A percentile compares a stretch with the other conserved stretches of the same genome.
Evolutionary conservation across 2,329 filamentous ascomycete genomes (phyloP).

Genomic region (Ascocoryne sarcoides): DNA sequence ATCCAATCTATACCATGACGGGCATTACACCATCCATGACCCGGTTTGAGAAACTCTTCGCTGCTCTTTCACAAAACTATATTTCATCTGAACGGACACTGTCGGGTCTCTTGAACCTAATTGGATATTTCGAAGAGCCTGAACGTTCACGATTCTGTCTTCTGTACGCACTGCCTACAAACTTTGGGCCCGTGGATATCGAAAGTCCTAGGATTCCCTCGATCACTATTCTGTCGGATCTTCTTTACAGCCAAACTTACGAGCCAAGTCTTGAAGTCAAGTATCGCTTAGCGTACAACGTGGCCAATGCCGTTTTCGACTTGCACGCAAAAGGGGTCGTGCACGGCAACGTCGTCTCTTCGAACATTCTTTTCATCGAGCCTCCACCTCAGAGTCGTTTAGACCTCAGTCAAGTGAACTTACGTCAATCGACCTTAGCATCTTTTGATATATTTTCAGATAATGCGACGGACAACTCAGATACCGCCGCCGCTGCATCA

Average conservation of each 20-base stretch:
- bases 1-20: constrained; percentile 52
- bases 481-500: constrained; percentile 6
- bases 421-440: constrained; percentile 60
- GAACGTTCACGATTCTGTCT: constrained; percentile 62
- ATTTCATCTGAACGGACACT: constrained; percentile 47
- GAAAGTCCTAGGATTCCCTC: constrained; percentile 37
- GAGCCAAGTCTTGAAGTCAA: constrained; percentile 67
- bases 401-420: constrained; percentile 38
- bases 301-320: constrained; percentile 64
- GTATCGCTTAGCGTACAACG: constrained; percentile 64
- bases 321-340: constrained; percentile 60
- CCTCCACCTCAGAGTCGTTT: constrained; percentile 19
- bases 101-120: constrained; percentile 48
- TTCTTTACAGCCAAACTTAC: constrained; percentile 41
- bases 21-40: constrained; percentile 56
- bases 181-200: constrained; percentile 50
- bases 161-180: constrained; percentile 63
- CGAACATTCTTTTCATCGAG: constrained; percentile 57
- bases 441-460: constrained; percentile 64
- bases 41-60: constrained; percentile 54
- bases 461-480: constrained; percentile 29
- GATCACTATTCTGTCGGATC: constrained; percentile 42
- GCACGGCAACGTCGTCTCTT: constrained; percentile 61
- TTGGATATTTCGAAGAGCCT: constrained; percentile 69
- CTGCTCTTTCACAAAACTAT: constrained; percentile 36